Base-by-base conservation (phyloP, 2,329 filamentous ascomycete species). In the Ambrosiella xylebori region DNA sequence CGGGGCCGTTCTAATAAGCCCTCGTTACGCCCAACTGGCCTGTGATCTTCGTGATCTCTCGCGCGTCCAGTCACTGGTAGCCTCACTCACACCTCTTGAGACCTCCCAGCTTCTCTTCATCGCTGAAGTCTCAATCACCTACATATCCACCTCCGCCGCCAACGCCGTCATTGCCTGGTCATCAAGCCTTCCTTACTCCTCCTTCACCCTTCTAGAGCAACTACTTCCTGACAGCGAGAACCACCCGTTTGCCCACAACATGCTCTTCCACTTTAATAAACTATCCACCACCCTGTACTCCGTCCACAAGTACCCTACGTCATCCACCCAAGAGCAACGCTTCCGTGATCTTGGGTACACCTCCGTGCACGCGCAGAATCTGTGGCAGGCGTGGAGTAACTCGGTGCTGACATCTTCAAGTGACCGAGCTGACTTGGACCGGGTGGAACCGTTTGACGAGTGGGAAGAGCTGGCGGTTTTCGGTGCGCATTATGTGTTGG, bases 401-500 rank as follows among this genome's bases (percentile, higher is more conserved):
- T 73, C 80, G 12, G 66, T 71, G 2, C 90, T 90, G 67, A 70
- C 95, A 17, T 74, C 73, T 5, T 65, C 75, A 1, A 69, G 74
- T 1, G 76, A 87, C 61, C 78, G 87, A 62, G 71, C 67, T 40
- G 71, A 71, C 9, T 70, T 96, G 12, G 84, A 95, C 64, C 66
- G 71, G 0, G 69, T 89, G 13, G 91, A 96, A 65, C 81, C 85
- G 0, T 96, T 97, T 66, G 91, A 97, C 68, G 90, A 96, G 69
- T 95, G 88, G 88, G 91, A 97, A 69, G 91, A 96, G 65, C 89
- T 96, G 66, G 82, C 85, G 1, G 73, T 95, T 0, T 95, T 94
- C 68, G 81, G 80, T 1, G 82, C 82, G 39, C 90, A 96, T 69
- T 95, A 95, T 68, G 86, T 90, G 64, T 71, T 96, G 49, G 74